Evolutionary conservation across 2,329 filamentous ascomycete species (phyloP), one percentile per base, ranked within the genome.

Genomic region (Penicillium sp.): DNA sequence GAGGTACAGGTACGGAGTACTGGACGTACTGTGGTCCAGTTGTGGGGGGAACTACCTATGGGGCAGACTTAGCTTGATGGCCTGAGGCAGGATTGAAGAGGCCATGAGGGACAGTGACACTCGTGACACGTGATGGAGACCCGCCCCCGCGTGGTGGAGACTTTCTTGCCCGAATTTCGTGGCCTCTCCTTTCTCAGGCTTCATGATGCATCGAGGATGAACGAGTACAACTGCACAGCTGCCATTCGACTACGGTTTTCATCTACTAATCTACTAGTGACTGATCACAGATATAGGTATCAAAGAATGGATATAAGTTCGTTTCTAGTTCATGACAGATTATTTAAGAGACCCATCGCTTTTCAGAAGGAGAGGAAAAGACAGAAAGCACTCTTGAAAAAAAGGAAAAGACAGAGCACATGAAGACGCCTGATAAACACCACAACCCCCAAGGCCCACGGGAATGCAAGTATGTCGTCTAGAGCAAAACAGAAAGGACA

Each of bases 291-390:
- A 51, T 51, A 13, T 6, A 33, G 35, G 12, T 44, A 33, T 38
- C 38, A 54, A 44, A 56, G 55, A 58, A 63, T 45, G 59, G 54
- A 61, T 59, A 60, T 55, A 63, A 56, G 62, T 64, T 71, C 68
- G 65, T 69, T 67, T 68, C 66, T 68, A 69, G 59, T 71, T 65
- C 69, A 68, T 71, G 59, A 70, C 22, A 65, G 51, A 71, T 71
- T 69, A 71, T 70, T 63, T 69, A 66, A 65, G 61, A 58, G 60
- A 64, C 33, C 30, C 60, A 60, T 58, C 62, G 64, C 63, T 69
- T 70, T 70, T 68, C 49, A 49, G 51, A 62, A 59, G 57, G 54
- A 58, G 33, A 61, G 53, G 60, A 53, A 53, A 55, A 62, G 53
- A 56, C 12, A 30, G 51, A 28, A 57, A 53, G 55, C 60, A 60